Base-by-base conservation (phyloP, 208 protist species). In the Naegleria fowleri region DNA sequence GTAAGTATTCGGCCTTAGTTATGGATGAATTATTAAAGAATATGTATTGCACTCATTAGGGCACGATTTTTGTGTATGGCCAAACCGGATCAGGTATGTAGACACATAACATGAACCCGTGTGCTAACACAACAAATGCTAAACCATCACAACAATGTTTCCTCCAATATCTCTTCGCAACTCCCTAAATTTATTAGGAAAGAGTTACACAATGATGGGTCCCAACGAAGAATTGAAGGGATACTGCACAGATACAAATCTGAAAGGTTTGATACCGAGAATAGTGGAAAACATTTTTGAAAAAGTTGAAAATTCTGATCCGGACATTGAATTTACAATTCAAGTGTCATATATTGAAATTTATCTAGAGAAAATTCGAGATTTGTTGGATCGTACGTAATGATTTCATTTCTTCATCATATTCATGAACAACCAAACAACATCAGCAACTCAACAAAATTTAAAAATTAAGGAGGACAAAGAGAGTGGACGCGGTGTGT, bases 321-420 rank as follows among this genome's bases (percentile, higher is more conserved):
- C 91, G 16, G 90, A 86, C 33, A 96, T 95, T 25, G 97, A 98
- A 90, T 99, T 99, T 93, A 96, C 97, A 40, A 96, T 99, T 43
- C 95, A 96, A 52, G 93, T 98, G 67, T 97, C 96, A 39, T 99
- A 98, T 94, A 94, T 99, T 36, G 98, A 99, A 93, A 96, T 99
- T 76, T 99, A 99, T 94, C 98, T 98, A 96, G 98, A 99, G 79
- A 95, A 96, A 92, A 97, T 99, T 48, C 93, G 96, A 3, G 98
- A 99, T 92, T 92, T 99, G 51, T 94, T 99, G 11, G 93, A 94
- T 75, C 91, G 96, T 22, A 95, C 88, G 87, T 90, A 40, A 25
- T 19, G 25, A 15, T 39, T 38, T 88, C 88, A 33, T n/a, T n/a
- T n/a, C 93, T 92, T 75, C 13, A 92, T 86, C 11, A 93, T 88